Base-by-base conservation (phyloP, 495 filamentous ascomycete species). In the Penicillium paradoxum region DNA sequence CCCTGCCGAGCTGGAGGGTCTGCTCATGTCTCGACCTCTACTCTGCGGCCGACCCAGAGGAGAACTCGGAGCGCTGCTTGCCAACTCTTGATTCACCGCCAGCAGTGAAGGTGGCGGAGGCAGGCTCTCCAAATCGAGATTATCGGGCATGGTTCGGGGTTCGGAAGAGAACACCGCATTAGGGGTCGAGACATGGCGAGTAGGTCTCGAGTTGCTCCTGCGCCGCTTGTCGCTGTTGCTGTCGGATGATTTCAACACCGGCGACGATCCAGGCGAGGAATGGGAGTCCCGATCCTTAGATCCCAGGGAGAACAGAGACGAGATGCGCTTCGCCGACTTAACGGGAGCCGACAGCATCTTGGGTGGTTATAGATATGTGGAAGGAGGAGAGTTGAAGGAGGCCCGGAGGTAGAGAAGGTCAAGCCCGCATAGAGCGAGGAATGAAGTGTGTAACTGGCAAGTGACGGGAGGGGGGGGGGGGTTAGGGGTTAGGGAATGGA, bases 241-340 rank as follows among this genome's bases (percentile, higher is more conserved):
- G 43, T 67, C 60, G 18, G 64, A 55, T 9, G 57, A 43, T 10
- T 55, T 51, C 21, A 55, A 53, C 2, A 41, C 52, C 14, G 60
- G 44, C 2, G 61, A 56, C 5, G 50, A 22, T 8, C 22, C 33
- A 9, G 56, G 40, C 1, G 61, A 61, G 2, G 37, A 29, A 19
- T 38, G 60, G 4, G 70, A 59, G 41, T 53, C 60, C 3, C 68
- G 60, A 39, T 77, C 71, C 54, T 69, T 70, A 39, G 68, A 68
- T 8, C 72, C 64, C 58, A 76, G 45, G 25, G 73, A 74, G 49
- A 77, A 75, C 27, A 77, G 68, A 34, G 74, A 77, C 10, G 73
- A 76, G 45, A 77, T 75, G 55, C 74, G 74, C 67, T 75, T 73
- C 53, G 74, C 73, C 56, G 73, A 73, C 58, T 75, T 77, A 55